A percentile compares a stretch with the other conserved stretches of the same genome.
These are phyloP conservation scores for Comarum palustre DNA, from an alignment of 306 rosid species.

Conservation along the genomic window DNA sequence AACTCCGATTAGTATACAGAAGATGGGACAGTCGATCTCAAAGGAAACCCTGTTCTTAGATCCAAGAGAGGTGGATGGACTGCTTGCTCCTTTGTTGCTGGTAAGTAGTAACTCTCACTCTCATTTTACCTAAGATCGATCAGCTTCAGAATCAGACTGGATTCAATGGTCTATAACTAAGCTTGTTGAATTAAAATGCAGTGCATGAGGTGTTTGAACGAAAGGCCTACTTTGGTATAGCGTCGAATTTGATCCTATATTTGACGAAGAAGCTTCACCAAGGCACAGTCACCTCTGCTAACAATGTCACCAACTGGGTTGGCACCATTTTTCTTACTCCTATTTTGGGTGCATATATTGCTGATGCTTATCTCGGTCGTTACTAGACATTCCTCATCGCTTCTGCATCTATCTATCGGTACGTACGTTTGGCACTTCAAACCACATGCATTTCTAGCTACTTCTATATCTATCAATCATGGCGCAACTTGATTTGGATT, in stretches of 20 bases:
- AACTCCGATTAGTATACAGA: constrained; percentile 44
- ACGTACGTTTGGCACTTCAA: not conserved
- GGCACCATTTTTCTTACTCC: constrained; percentile 79
- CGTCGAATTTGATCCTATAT: constrained; percentile 39
- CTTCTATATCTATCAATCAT: not conserved
- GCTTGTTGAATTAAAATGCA: constrained; percentile 32
- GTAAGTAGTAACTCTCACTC: constrained; percentile 41
- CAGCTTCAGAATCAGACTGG: not conserved
- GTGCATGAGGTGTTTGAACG: constrained; percentile 56
- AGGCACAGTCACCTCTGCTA: constrained; percentile 40
- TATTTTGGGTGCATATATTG: constrained; percentile 74
- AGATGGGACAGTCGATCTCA: constrained; percentile 85
- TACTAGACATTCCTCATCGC: constrained; percentile 69
- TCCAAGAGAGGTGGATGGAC: constrained; percentile 80
- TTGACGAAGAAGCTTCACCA: constrained; percentile 44
- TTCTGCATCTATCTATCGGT: constrained; percentile 55
- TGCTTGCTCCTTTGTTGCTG: constrained; percentile 82
- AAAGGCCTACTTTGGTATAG: constrained; percentile 55
- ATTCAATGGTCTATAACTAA: not conserved
- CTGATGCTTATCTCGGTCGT: constrained; percentile 81
- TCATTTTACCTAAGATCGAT: no score
- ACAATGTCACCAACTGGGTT: constrained; percentile 53
- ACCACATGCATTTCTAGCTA: constrained; percentile 13
- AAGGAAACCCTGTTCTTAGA: constrained; percentile 64
- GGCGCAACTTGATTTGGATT: constrained; percentile 52